Evolutionary conservation across 495 filamentous ascomycete species (phyloP).

Genomic region (Penicillium robsamsonii): DNA sequence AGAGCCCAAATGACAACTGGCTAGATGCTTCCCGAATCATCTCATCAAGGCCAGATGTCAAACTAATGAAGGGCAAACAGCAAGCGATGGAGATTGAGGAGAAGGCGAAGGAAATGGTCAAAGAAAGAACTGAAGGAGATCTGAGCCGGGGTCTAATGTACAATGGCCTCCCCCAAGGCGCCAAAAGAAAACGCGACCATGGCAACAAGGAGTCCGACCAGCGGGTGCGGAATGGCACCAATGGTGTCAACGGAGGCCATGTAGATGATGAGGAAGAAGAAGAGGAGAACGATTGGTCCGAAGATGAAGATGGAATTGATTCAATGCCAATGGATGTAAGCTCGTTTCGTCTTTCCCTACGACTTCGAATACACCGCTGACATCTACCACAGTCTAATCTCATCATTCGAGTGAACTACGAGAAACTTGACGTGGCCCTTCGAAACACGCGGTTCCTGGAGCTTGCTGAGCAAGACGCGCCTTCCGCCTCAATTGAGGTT

Average conservation of each 20-base stretch:
- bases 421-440: constrained; percentile 76
- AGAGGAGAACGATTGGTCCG: constrained; percentile 42
- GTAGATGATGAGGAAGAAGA: constrained; percentile 26
- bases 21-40: constrained; percentile 47
- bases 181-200: constrained; percentile 32
- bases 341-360: background rate
- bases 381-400: constrained; percentile 48
- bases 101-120: constrained; percentile 29
- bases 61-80: constrained; percentile 55
- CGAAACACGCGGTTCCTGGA: constrained; percentile 73
- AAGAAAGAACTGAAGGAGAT: constrained; percentile 34
- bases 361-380: constrained; percentile 1
- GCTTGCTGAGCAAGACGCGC: constrained; percentile 55
- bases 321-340: constrained; percentile 45
- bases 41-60: constrained; percentile 35
- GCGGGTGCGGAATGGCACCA: constrained; percentile 22
- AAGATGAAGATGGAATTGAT: constrained; percentile 38
- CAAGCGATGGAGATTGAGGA: constrained; percentile 54
- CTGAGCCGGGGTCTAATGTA: constrained; percentile 34
- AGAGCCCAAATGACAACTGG: constrained; percentile 50
- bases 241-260: constrained; percentile 28
- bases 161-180: constrained; percentile 40
- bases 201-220: constrained; percentile 21
- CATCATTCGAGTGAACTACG: constrained; percentile 78
- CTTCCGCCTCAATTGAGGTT: constrained; percentile 59